Evolutionary conservation across 306 rosid species (phyloP), one percentile per base, ranked within the genome.

Genomic region (Trifolium repens): DNA sequence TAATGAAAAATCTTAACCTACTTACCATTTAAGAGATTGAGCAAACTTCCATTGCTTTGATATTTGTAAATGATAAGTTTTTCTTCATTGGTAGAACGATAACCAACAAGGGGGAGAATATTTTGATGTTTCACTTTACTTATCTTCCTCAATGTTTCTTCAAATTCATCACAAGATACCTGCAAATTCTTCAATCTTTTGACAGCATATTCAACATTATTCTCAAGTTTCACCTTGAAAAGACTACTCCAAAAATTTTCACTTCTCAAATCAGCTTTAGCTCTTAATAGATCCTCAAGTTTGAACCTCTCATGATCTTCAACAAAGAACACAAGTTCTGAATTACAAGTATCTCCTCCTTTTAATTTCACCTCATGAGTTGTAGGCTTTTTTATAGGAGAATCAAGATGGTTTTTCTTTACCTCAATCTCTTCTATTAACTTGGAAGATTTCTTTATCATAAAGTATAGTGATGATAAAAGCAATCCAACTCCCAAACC

Each of bases 1-100:
- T 8, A 61, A 9, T 50, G 8, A 78, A 82, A 63, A 0, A 10
- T 65, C 16, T 64, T 42, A 72, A 78, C 83, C 76, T 79, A 88
- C 84, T 79, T 81, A 88, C 96, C 86, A 58, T 89, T 76, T n/a
- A 91, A 81, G 37, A 88, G 89, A 84, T 84, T 87, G 55, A 89
- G 89, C 63, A 93, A 76, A 81, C 91, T 89, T 68, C 98, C 92
- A 79, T 84, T 88, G 88, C 77, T 85, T 73, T 89, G 96, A 58
- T 83, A 89, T 61, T 87, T 88, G 83, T 86, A 93, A 77, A 91
- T 89, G 74, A 89, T 50, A 47, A 91, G 85, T 65, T 91, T 91
- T 68, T 93, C 98, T 37, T 89, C 96, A 66, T 57, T 64, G 2
- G 82, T 77, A 37, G 78, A 85, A 46, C 78, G 78, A 53, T 85